Evolutionary conservation across 148 eudicot species (phyloP).

Genomic region (Rhododendron vialii): DNA sequence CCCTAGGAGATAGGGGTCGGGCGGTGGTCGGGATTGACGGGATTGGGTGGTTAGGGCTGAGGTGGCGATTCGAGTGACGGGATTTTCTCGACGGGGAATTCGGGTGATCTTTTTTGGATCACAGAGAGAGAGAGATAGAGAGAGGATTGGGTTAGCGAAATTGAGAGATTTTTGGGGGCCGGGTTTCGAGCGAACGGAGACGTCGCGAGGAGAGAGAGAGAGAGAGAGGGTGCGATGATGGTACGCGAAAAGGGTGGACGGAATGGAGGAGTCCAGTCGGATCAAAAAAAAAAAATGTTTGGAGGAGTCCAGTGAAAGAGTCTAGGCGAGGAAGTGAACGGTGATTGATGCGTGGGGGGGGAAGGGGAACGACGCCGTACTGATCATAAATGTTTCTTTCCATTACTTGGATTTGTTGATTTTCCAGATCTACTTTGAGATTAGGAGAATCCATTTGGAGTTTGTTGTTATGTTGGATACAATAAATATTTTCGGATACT

Average conservation of each 20-base stretch:
- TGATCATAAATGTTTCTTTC: neutral
- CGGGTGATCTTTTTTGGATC: neutral
- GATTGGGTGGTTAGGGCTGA: slow-evolving; percentile 12
- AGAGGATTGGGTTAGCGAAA: neutral
- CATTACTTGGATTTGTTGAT: neutral
- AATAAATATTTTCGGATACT: neutral
- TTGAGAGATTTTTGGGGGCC: slow-evolving; percentile 15
- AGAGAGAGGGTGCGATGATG: neutral
- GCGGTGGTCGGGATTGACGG: neutral
- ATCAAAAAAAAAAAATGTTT: too few relatives aligned
- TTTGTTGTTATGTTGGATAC: neutral
- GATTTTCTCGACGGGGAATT: slow-evolving; percentile 5
- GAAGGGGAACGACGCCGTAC: slow-evolving; percentile 1
- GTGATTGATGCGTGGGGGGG: neutral
- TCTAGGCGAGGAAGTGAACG: neutral
- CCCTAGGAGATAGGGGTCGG: slow-evolving; percentile 1
- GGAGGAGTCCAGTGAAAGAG: neutral
- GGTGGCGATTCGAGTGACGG: neutral
- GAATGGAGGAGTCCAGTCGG: neutral
- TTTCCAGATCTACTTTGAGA: neutral
- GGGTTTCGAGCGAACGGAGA: slow-evolving; percentile 1
- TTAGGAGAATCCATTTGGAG: neutral
- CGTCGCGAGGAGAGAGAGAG: slow-evolving; percentile 5
- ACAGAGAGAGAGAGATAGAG: slow-evolving; percentile 11
- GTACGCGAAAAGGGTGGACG: neutral